phyloP scores from a whole-genome alignment of 495 filamentous ascomycete genomes.

The Neurospora tetrasperma region DNA sequence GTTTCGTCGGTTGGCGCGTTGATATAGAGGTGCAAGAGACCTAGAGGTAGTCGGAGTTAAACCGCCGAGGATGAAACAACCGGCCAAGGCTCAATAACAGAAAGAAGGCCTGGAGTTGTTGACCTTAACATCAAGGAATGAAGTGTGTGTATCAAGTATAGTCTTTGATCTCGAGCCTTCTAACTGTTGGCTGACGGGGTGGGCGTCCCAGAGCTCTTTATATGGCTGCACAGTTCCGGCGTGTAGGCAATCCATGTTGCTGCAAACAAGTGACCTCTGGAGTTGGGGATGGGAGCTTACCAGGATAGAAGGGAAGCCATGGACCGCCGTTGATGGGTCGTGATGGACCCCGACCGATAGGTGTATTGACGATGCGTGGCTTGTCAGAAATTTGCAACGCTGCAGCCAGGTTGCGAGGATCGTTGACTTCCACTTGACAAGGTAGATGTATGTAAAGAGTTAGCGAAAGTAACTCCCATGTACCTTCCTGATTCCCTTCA shows the following conservation, averaged over 20 bases:
- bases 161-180: background rate
- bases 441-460: background rate
- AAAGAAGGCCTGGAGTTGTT: background rate
- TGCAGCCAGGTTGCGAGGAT: background rate
- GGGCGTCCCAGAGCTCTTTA: background rate
- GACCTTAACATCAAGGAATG: background rate
- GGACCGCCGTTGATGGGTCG: background rate
- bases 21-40: slow-evolving; percentile 3
- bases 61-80: background rate
- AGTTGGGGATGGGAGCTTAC: background rate
- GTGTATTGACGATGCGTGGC: background rate
- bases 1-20: background rate
- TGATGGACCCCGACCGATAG: background rate
- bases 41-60: background rate
- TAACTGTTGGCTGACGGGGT: background rate
- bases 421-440: background rate
- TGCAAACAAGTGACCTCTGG: background rate
- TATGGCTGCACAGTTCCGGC: background rate
- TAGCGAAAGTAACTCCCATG: background rate
- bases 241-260: background rate
- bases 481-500: background rate
- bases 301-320: background rate
- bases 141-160: background rate
- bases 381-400: background rate
- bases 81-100: background rate